phyloP scores from a whole-genome alignment of 129 eudicot genomes.

The Chrysanthemum lavandulifolium region DNA sequence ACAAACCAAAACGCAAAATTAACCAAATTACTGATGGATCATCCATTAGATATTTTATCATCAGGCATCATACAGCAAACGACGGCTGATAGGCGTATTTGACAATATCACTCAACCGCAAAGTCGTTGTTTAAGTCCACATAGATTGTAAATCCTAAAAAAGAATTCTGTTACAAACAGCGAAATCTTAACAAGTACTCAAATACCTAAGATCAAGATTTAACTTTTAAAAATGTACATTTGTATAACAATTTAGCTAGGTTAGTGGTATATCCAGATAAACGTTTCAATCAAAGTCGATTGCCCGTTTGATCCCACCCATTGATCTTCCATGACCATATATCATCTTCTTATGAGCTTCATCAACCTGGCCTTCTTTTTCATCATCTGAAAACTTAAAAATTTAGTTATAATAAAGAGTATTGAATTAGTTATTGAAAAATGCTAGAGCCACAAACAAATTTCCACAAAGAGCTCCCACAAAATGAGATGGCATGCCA shows the following conservation, averaged over 20 bases:
- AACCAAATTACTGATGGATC: too few species aligned
- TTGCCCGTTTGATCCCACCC: slow-evolving; percentile 60
- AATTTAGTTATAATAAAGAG: not conserved
- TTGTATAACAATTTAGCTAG: slow-evolving; percentile 6
- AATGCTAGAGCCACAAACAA: too few species aligned
- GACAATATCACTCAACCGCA: not conserved
- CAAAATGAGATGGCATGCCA: too few species aligned
- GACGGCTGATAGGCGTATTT: not conserved
- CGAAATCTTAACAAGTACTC: not conserved
- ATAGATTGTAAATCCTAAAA: not conserved
- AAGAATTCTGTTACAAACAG: slow-evolving; percentile 6
- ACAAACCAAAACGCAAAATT: too few species aligned
- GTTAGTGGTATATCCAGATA: slow-evolving; percentile 28
- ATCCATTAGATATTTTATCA: not conserved
- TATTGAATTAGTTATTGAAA: too few species aligned
- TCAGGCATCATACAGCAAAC: not conserved
- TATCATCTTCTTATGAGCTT: slow-evolving; percentile 31
- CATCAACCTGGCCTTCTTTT: slow-evolving; percentile 35
- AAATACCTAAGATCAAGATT: slow-evolving; percentile 10
- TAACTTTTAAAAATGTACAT: slow-evolving; percentile 12
- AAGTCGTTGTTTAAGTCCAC: not conserved
- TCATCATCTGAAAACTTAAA: slow-evolving; percentile 57
- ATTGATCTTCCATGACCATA: slow-evolving; percentile 31
- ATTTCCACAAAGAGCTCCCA: too few species aligned
- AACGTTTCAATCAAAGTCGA: slow-evolving; percentile 35